These are phyloP conservation scores for Fusarium xylarioides DNA, from an alignment of 2,329 filamentous ascomycete genomes.

Conservation along the genomic window DNA sequence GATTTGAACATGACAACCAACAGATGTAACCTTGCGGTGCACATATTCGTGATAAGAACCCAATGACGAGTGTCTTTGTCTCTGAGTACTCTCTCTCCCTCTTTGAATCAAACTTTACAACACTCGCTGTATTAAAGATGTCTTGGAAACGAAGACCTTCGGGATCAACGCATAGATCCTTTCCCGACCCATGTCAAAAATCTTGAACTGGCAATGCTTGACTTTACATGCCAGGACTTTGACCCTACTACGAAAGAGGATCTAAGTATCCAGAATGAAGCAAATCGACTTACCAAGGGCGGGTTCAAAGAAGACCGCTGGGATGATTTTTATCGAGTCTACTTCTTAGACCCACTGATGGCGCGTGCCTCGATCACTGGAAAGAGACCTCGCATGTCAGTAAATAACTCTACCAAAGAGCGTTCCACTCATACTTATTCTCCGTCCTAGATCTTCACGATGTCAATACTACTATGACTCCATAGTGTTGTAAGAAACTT, in stretches of 20 bases:
- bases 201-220: not conserved
- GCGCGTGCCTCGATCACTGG: accelerated
- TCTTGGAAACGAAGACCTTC: not conserved
- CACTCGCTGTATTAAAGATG: accelerated
- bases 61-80: accelerated
- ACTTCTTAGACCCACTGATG: not conserved
- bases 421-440: too few species aligned
- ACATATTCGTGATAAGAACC: not conserved
- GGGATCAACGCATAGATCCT: accelerated
- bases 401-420: accelerated
- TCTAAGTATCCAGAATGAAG: too few species aligned
- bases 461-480: not conserved
- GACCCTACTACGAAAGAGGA: not conserved
- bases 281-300: too few species aligned
- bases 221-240: not conserved
- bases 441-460: not conserved
- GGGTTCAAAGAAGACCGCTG: not conserved
- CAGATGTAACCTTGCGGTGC: not conserved
- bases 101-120: too few species aligned
- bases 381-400: not conserved
- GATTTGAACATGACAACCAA: not conserved
- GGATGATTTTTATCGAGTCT: accelerated
- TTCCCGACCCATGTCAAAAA: not conserved
- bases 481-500: not conserved
- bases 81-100: not conserved